Base-by-base conservation (phyloP, 202 grass and related monocot genomes). In the Elaeis oleifera region DNA sequence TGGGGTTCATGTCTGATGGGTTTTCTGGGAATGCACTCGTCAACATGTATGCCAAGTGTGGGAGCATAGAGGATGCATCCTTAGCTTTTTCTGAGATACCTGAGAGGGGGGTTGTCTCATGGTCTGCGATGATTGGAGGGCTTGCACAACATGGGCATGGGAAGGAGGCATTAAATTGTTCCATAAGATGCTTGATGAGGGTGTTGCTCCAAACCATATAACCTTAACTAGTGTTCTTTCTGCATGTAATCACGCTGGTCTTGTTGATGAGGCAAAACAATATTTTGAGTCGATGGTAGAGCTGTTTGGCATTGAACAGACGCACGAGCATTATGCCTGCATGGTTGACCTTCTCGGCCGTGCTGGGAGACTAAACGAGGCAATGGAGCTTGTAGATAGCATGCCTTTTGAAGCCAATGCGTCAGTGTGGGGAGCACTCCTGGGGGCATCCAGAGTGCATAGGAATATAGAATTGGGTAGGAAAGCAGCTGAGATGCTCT, bases 91-190 rank as follows among this genome's bases (percentile, higher is more conserved):
- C 82, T 20, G 21, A 74, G 53, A 61, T 91, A 63, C 71, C 70
- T 22, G 84, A 84, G 60, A 91, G 65, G 65, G 92, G 81, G 62
- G 73, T 91, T 63, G 84, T 96, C 59, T 89, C 92, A 63, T 96
- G 92, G 92, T 91, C 92, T 74, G 87, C 92, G 15, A 91, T 96
- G 92, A 96, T 96, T 16, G 84, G 87, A 63, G 92, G 86, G 44
- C 64, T 91, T 29, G 92, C 92, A 55, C 87, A 96, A 59, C 92
- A 96, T 81, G 92, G 87, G 21, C 84, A 91, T 74, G 92, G 79
- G 51, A 86, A 83, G 61, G 54, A 66, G 52, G 87, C 87, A 3
- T 77, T 97, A 53, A 71, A 74, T 32, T 97, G 28, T 91, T 97
- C 53, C 71, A 68, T n/a, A 77, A 28, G 72, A 96, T 96, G 92